A percentile compares a stretch with the other conserved stretches of the same genome.
These are phyloP conservation scores for Capsicum baccatum DNA, from an alignment of 257 asterid species.

Conservation along the genomic window DNA sequence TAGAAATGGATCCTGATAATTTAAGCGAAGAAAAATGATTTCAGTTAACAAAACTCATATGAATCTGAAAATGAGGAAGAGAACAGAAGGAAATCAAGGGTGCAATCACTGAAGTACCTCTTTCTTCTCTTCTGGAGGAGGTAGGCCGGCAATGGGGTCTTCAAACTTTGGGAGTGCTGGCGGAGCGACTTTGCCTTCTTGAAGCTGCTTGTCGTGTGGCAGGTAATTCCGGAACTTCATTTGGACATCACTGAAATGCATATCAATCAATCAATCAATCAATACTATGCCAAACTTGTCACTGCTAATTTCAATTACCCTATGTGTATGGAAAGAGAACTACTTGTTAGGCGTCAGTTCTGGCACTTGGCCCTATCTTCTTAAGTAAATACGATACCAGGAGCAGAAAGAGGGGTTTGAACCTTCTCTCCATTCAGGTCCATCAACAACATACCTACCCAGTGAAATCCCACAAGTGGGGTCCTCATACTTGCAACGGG, in stretches of 20 bases:
- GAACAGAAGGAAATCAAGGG: not conserved
- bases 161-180: slow-evolving; percentile 88
- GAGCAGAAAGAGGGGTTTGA: not conserved
- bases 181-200: slow-evolving; percentile 89
- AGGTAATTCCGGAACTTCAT: slow-evolving; percentile 96
- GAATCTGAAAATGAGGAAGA: not conserved
- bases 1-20: slow-evolving; percentile 79
- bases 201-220: slow-evolving; percentile 96
- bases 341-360: not conserved
- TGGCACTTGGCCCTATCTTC: not conserved
- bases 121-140: slow-evolving; percentile 70
- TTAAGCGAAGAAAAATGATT: not conserved
- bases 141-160: slow-evolving; percentile 71
- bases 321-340: too few species aligned
- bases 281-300: not conserved
- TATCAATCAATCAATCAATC: not conserved
- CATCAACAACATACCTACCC: too few species aligned
- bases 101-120: slow-evolving; percentile 56
- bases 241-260: slow-evolving; percentile 56
- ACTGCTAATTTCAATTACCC: not conserved
- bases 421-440: not conserved
- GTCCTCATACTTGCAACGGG: too few species aligned
- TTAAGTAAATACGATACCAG: not conserved
- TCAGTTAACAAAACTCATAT: not conserved
- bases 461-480: too few species aligned